Base-by-base conservation (phyloP, 164 flowering plant genomes). In the Annona cherimola region DNA sequence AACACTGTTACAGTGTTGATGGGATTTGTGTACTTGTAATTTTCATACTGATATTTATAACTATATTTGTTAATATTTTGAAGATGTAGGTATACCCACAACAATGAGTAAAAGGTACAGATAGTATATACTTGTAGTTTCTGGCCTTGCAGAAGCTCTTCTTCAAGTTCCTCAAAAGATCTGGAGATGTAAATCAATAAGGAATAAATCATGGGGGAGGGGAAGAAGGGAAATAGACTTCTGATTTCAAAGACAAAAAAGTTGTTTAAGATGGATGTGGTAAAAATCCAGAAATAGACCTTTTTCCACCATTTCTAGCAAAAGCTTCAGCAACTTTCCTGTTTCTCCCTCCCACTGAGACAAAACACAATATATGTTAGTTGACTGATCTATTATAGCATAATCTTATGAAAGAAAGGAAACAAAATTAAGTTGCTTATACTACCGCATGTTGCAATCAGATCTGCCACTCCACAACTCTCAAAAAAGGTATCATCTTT, bases 381-480 rank as follows among this genome's bases (percentile, higher is more conserved):
- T 63, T 63, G 16, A 35, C 35, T 35, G 43, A 8, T 43, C 19
- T 16, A 42, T 41, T 39, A 70, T 57, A n/a, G 41, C 14, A 16
- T 12, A 9, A 19, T 43, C 43, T n/a, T 39, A 63, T 55, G 45
- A 61, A 18, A 20, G 45, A 8, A 55, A 59, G 46, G 44, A 63
- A 55, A 20, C 8, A 18, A 63, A 62, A 62, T 60, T 19, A 20
- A 20, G 69, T 35, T 63, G 69, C 50, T 76, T 82, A 69, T 93
- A 80, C 1, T 87, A 93, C 98, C 81, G 87, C 98, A 95, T 69
- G 98, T 93, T 59, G 97, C 89, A 70, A 95, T 95, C 43, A 95
- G 88, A 81, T 95, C 99, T 65, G 99, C 99, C 41, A 95, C 93
- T 5, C 99, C 99, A 77, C 99, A 93, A 84, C 99, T 95, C 81